Evolutionary conservation across 306 rosid genomes (phyloP), one percentile per base, ranked within the genome.

Genomic region (Cicer arietinum): DNA sequence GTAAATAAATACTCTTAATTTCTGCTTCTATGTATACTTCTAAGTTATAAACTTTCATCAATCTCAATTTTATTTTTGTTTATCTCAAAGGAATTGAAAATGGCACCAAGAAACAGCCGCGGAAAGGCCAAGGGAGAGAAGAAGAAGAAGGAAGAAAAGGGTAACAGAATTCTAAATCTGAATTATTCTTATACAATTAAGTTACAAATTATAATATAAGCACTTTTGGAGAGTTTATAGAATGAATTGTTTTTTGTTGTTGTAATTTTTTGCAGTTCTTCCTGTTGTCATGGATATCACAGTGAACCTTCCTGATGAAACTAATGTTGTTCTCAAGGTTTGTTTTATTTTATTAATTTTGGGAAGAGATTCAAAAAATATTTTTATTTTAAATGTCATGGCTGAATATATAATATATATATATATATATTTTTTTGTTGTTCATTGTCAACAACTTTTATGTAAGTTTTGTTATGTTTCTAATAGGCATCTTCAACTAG

Each of bases 121-220:
- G 97, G 95, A 76, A 94, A 87, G 88, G 86, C 87, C 39, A 94
- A 84, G 77, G 97, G 88, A 54, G 97, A 94, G 70, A 94, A 90
- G 91, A 94, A 91, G 94, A 94, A 90, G 93, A 91, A 94, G 81
- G 97, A 94, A 76, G 97, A 90, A 14, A 91, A 91, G 85, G 90
- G 96, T 90, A 85, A 40, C 1, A 14, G 18, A 77, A 0, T 78
- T 57, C 6, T 60, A 9, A 25, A 1, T 45, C 37, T 22, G 4
- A 52, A 30, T 1, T 14, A 25, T 25, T 11, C 12, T 17, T 20
- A 1, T 8, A 13, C 2, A 0, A 2, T 45, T 85, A 8, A 52
- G 10, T 54, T 58, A 22, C n/a, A 6, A 30, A 30, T 30, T 30
- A 14, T 8, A 42, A 37, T 6, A 35, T 67, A 67, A 74, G 6